phyloP scores from a whole-genome alignment of 2,329 filamentous ascomycete species.

The Claviceps citrina region DNA sequence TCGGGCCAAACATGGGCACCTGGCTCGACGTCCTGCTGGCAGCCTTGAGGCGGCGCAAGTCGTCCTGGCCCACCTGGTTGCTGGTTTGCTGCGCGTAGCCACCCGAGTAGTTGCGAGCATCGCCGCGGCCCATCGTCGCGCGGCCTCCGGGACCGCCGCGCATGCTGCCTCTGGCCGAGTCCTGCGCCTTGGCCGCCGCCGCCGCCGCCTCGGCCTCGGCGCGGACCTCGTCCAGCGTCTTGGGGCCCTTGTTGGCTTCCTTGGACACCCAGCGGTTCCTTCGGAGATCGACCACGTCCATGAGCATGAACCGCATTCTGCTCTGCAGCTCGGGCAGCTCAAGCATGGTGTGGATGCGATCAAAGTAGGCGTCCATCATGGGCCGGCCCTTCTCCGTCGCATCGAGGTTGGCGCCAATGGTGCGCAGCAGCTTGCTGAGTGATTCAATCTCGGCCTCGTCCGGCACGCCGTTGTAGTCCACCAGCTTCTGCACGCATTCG shows the following conservation, averaged over 20 bases:
- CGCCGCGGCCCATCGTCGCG: slow-evolving; percentile 62
- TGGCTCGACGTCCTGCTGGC: slow-evolving; percentile 45
- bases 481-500: slow-evolving; percentile 91
- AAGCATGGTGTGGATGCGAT: slow-evolving; percentile 69
- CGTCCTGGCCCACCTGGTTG: slow-evolving; percentile 82
- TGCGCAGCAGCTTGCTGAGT: slow-evolving; percentile 79
- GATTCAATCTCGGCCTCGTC: slow-evolving; percentile 96
- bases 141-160: slow-evolving; percentile 53
- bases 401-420: slow-evolving; percentile 81
- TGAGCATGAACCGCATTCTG: slow-evolving; percentile 87
- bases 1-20: slow-evolving; percentile 59
- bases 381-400: slow-evolving; percentile 63
- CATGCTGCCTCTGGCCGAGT: slow-evolving; percentile 45
- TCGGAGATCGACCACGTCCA: slow-evolving; percentile 83
- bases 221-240: slow-evolving; percentile 88
- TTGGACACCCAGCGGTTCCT: slow-evolving; percentile 67
- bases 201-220: slow-evolving; percentile 66
- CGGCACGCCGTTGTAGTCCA: slow-evolving; percentile 84
- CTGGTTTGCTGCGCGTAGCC: slow-evolving; percentile 57
- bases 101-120: slow-evolving; percentile 69
- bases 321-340: slow-evolving; percentile 69
- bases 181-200: slow-evolving; percentile 69
- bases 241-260: slow-evolving; percentile 83
- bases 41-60: slow-evolving; percentile 68
- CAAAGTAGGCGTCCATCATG: slow-evolving; percentile 90